Base-by-base conservation (phyloP, 2,329 filamentous ascomycete genomes). In the Pseudovirgaria hyperparasitica region DNA sequence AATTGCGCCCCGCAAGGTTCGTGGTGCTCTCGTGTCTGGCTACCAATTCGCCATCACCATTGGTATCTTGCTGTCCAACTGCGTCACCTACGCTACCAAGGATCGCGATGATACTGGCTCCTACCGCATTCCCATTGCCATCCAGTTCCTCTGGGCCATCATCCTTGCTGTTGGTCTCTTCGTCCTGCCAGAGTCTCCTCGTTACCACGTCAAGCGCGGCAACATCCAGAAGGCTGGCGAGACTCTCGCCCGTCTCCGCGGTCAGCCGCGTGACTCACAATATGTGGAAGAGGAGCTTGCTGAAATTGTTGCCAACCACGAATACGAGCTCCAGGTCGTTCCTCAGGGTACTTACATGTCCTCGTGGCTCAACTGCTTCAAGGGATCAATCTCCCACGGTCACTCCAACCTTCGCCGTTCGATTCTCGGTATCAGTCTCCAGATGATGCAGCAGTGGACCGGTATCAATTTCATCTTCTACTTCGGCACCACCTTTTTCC, bases 301-400 rank as follows among this genome's bases (percentile, higher is more conserved):
- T 30, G 84, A 92, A 62, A 87, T 93, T 42, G 70, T 92, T 36
- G 85, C 84, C 64, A 93, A 92, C 67, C 72, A 92, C 58, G 82
- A 84, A 60, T 90, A 90, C 50, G 85, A 93, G 64, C 50, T 77
- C 41, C 50, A 70, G 27, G 62, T 80, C 38, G 29, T 49, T 30
- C 47, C 44, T 11, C 39, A 48, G 33, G 45, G 41, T 28, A 45
- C 41, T 41, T 53, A 51, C 35, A 29, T 52, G 21, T 46, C 45
- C 7, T 70, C 67, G 46, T 92, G 84, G 84, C 54, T 55, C 35
- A 64, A 67, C 50, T 75, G 70, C 59, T 75, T 74, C 62, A 53
- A 55, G 32, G 70, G 70, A 32, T 62, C 55, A 29, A 38, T 53
- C 26, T 57, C 47, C 40, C 50, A 60, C 32, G 58, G 64, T 19